phyloP scores from a whole-genome alignment of 1,139 yeast genomes.

The Blastobotrys raffinosifermentans region DNA sequence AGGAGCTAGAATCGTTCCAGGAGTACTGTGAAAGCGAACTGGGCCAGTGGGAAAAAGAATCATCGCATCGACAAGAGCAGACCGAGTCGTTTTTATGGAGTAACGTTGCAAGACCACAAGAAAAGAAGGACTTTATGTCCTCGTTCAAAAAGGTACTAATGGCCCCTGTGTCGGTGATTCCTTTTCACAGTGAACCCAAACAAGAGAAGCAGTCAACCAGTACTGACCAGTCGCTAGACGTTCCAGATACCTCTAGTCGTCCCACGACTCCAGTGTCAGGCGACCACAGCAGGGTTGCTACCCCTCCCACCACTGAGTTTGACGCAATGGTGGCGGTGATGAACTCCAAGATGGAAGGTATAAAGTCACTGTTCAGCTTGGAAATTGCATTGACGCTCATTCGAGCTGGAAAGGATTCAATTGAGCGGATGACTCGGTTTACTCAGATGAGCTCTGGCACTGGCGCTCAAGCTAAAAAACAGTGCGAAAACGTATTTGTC shows the following conservation, averaged over 20 bases:
- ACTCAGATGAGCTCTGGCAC: slow-evolving; percentile 25
- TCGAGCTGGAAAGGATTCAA: slow-evolving; percentile 34
- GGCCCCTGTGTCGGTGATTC: slow-evolving; percentile 33
- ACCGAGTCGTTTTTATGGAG: slow-evolving; percentile 41
- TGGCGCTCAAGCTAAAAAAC: slow-evolving; percentile 30
- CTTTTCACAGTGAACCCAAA: slow-evolving; percentile 7
- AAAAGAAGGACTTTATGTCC: slow-evolving; percentile 47
- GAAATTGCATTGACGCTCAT: slow-evolving; percentile 39
- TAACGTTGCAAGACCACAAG: slow-evolving; percentile 35
- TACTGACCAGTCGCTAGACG: slow-evolving; percentile 2
- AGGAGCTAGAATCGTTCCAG: slow-evolving; percentile 35
- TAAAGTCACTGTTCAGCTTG: slow-evolving; percentile 37
- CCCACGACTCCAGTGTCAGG: slow-evolving; percentile 3
- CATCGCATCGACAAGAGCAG: slow-evolving; percentile 33
- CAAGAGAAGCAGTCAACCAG: slow-evolving; percentile 6
- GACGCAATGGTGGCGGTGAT: slow-evolving; percentile 43
- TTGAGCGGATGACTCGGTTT: slow-evolving; percentile 34
- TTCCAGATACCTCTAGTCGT: slow-evolving; percentile 2
- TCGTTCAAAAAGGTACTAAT: slow-evolving; percentile 45
- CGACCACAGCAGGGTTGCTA: slow-evolving; percentile 8
- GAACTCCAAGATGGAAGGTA: slow-evolving; percentile 37
- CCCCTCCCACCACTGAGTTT: slow-evolving; percentile 37
- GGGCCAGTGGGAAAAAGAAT: slow-evolving; percentile 32
- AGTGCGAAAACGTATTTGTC: slow-evolving; percentile 57
- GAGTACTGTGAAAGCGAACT: slow-evolving; percentile 30